Conservation (phyloP, 352 stramenopile genomes). For the Pythium angustatum region DNA sequence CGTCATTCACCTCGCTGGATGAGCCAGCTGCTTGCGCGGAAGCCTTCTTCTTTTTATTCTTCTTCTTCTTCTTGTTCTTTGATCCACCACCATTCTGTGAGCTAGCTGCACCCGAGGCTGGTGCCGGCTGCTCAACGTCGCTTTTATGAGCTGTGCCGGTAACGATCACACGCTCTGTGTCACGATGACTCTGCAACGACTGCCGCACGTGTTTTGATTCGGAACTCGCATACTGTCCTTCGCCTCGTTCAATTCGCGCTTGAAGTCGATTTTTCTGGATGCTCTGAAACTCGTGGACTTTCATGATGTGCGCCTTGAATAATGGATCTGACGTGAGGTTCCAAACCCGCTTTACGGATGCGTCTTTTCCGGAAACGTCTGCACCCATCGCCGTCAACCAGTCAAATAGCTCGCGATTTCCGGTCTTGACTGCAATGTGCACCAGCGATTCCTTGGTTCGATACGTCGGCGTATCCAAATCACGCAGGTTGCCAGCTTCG, state of each 20-base stretch:
- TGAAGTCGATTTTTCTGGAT: neutral
- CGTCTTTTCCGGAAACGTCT: neutral
- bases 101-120: neutral
- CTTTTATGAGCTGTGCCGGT: neutral
- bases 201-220: neutral
- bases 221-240: neutral
- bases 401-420: conserved; percentile 4
- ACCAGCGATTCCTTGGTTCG: conserved; percentile 8
- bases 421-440: conserved; percentile 9
- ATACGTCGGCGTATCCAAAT: conserved; percentile 17
- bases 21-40: neutral
- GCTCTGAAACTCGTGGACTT: neutral
- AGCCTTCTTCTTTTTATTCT: conserved; percentile 2
- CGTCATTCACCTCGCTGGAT: neutral
- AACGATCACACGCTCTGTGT: neutral
- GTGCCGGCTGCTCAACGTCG: neutral
- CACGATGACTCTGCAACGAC: neutral
- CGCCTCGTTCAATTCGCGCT: neutral
- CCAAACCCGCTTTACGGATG: conserved; percentile 9
- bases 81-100: neutral
- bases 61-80: neutral
- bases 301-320: neutral
- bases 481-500: conserved; percentile 1
- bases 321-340: neutral
- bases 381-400: neutral